Evolutionary conservation across 1,139 yeast genomes (phyloP).

Genomic region (Suhomyces yuchorum): DNA sequence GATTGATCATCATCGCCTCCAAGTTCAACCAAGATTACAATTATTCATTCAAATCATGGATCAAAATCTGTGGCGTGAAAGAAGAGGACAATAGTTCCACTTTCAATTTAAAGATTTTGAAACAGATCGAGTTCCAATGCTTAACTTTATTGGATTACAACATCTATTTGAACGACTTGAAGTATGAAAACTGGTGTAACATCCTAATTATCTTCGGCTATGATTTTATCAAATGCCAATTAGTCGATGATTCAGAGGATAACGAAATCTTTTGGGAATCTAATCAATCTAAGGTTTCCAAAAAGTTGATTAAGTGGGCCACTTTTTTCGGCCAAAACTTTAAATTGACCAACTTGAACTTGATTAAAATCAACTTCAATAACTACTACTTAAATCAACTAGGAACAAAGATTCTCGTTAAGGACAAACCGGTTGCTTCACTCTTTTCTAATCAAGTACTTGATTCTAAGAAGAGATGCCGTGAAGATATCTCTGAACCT

Average conservation of each 20-base stretch:
- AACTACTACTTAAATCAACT: slow-evolving; percentile 37
- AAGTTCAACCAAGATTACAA: slow-evolving; percentile 76
- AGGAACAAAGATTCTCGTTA: slow-evolving; percentile 36
- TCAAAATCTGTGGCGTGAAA: slow-evolving; percentile 66
- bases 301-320: slow-evolving; percentile 36
- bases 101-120: slow-evolving; percentile 45
- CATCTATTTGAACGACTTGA: slow-evolving; percentile 50
- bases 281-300: slow-evolving; percentile 22
- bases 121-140: slow-evolving; percentile 55
- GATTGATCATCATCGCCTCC: slow-evolving; percentile 67
- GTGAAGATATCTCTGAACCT: slow-evolving; percentile 14
- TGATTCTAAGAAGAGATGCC: slow-evolving; percentile 22
- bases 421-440: slow-evolving; percentile 17
- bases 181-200: slow-evolving; percentile 60
- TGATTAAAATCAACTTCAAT: slow-evolving; percentile 31
- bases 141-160: slow-evolving; percentile 58
- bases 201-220: slow-evolving; percentile 47
- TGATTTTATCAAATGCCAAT: slow-evolving; percentile 37
- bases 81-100: slow-evolving; percentile 19
- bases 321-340: slow-evolving; percentile 27
- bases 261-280: slow-evolving; percentile 37
- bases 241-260: slow-evolving; percentile 18
- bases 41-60: slow-evolving; percentile 73
- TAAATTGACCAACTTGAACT: slow-evolving; percentile 20
- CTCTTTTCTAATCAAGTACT: slow-evolving; percentile 16